Base-by-base conservation (phyloP, 1,139 yeast species). In the Suhomyces panamericanus region DNA sequence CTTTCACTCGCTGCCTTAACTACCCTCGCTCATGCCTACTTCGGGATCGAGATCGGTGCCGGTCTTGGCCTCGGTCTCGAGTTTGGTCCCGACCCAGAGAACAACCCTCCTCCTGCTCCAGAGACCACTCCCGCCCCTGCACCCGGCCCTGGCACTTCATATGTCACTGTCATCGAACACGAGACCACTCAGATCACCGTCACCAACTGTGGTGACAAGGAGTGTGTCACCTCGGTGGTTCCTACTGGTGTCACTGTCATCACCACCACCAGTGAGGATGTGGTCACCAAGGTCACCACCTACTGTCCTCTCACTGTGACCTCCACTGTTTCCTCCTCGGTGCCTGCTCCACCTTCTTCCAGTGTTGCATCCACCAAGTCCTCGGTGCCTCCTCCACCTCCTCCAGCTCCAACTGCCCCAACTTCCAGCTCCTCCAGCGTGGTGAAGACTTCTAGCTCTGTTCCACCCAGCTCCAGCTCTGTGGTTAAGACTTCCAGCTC, bases 351-450 rank as follows among this genome's bases (percentile, higher is more conserved):
- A 33, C 22, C 45, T n/a, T 12, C 38, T 16, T 32, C 34, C 13
- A 32, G 28, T n/a, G 28, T 29, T 16, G 17, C 33, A n/a, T 38
- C 57, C 54, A 17, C 38, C 24, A 5, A 6, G 24, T 20, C 24
- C 8, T 20, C 24, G 8, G 8, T 20, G 8, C 24, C 24, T 20
- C 24, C 40, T 28, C 61, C 63, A 59, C 60, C 67, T 45, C 63
- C 67, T 24, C 64, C 59, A 60, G 64, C 69, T 49, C 69, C 68
- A 54, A 48, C 58, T 5, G 17, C 5, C 29, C 28, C 38, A 58
- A 32, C 41, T 16, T 14, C 17, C 29, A 11, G 28, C 10, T 20
- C 27, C 35, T 17, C 24, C 8, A 20, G 24, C 24, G 24, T 20
- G 5, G 24, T 20, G 24, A 20, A 20, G 24, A 20, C 24, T 20